Evolutionary conservation across 1,284 basidiomycete genomes (phyloP).

Genomic region (Pterulicium gracile): DNA sequence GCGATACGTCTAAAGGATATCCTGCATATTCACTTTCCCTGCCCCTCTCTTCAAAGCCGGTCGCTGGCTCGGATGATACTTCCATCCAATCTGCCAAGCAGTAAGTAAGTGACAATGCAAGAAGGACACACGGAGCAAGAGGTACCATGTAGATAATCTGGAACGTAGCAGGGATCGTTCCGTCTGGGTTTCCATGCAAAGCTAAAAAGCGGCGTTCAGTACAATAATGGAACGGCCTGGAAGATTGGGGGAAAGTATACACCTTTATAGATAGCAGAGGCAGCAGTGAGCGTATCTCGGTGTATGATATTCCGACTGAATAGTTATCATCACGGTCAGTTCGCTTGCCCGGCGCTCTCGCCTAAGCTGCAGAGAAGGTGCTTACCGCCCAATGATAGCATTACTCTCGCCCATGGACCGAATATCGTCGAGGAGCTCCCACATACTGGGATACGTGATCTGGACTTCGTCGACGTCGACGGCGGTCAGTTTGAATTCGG

Average conservation of each 20-base stretch:
- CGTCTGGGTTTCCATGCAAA: constrained; percentile 77
- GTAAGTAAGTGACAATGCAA: constrained; percentile 8
- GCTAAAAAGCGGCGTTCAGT: constrained; percentile 32
- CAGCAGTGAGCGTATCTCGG: constrained; percentile 84
- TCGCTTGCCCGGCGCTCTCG: background rate
- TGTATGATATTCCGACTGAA: constrained; percentile 62
- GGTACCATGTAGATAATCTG: constrained; percentile 87
- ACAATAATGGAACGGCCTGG: no score
- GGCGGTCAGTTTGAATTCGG: constrained; percentile 90
- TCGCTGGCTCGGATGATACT: constrained; percentile 67
- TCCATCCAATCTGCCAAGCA: constrained; percentile 87
- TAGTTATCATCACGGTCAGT: constrained; percentile 1
- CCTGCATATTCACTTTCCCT: constrained; percentile 72
- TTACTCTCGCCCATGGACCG: constrained; percentile 96
- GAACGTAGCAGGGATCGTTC: constrained; percentile 88
- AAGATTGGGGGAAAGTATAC: constrained; percentile 8
- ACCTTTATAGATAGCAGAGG: constrained; percentile 92
- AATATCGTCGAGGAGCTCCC: constrained; percentile 91
- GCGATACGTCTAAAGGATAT: constrained; percentile 69
- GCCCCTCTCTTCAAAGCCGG: constrained; percentile 79
- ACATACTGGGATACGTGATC: constrained; percentile 90
- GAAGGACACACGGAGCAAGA: background rate
- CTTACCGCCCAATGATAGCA: constrained; percentile 74
- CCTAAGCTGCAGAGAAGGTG: no score
- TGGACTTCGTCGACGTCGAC: constrained; percentile 94